Evolutionary conservation across 169 alveolate genomes (phyloP), one percentile per base, ranked within the genome.

Genomic region (Plasmodium vinckei): DNA sequence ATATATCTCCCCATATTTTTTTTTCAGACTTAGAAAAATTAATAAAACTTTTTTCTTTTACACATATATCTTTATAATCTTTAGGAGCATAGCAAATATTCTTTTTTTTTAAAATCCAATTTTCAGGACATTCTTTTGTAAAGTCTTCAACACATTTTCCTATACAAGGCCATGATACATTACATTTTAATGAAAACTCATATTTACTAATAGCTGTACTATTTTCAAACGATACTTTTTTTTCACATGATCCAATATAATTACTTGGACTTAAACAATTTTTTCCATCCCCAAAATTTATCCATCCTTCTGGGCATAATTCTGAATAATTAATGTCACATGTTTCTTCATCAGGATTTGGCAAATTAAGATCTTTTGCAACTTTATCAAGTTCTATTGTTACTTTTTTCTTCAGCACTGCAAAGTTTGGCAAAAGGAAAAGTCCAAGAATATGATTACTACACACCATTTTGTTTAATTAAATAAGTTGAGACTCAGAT

Each of bases 271-370:
- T 84, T 54, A 84, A 33, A 61, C 91, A 89, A 72, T 17, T 82
- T 49, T 27, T 56, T 27, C 79, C 88, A 47, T 89, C 84, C 49
- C 88, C 88, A 23, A 72, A 70, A 46, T 73, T 72, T 2, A 86
- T 89, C 96, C 96, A 93, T 79, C 92, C 92, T 27, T 91, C 94
- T 13, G 96, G 96, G 33, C 96, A 93, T 59, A 93, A 84, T 64
- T 91, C 89, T 6, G 95, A 53, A 53, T 87, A 93, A 69, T 93
- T 93, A 7, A 89, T 69, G 42, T 92, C 95, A 75, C 96, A 93
- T 21, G 64, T 54, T 21, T 75, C 92, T 6, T 75, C 88, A 3
- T 69, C 89, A 19, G 94, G 94, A 12, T 75, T 65, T 21, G 84
- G 89, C 57, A 93, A 47, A 0, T 79, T 64, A 39, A 93, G 70